Evolutionary conservation across 768 basidiomycete genomes (phyloP), one percentile per base, ranked within the genome.

Genomic region (Mrakia blollopis): DNA sequence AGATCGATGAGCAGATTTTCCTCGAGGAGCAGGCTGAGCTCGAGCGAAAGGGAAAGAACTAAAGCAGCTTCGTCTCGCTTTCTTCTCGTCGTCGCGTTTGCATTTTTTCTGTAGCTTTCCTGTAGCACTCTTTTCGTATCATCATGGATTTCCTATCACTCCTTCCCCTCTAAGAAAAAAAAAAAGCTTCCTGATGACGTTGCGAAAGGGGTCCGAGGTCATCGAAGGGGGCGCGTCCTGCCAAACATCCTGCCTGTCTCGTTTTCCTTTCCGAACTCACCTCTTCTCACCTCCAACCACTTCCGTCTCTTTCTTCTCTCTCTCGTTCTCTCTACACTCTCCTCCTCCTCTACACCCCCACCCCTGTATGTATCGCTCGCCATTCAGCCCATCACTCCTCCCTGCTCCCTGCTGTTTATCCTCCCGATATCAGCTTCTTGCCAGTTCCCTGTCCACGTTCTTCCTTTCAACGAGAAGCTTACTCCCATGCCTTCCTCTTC

Each of bases 1-100:
- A 44, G 52, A 74, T 78, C 30, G 77, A 78, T 44, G 77, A 78
- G 73, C 72, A 78, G 72, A 28, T 77, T 25, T n/a, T 39, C 35
- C 35, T 54, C 9, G 74, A 75, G 68, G 74, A 75, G 35, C 63
- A 75, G 74, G 65, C 68, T 65, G 73, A 72, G 71, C 71, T 72
- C n/a, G 71, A 57, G 57, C 57, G 57, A 57, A 57, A 57, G 57
- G 57, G 57, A 25, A 57, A 28, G 57, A n/a, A 25, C 1, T 57
- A 57, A 28, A 63, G 30, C 32, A 1, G n/a, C 9, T 32, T 63
- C 62, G 25, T 60, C 28, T 30, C 23, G 54, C 54, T 16, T 57
- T 21, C 62, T 18, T 37, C 62, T n/a, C 32, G 11, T 63, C 7
- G 18, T 63, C 62, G 28, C 62, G 18, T 63, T n/a, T 21, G 30